Base-by-base conservation (phyloP, 176 grass and related monocot genomes). In the Ensete glaucum region DNA sequence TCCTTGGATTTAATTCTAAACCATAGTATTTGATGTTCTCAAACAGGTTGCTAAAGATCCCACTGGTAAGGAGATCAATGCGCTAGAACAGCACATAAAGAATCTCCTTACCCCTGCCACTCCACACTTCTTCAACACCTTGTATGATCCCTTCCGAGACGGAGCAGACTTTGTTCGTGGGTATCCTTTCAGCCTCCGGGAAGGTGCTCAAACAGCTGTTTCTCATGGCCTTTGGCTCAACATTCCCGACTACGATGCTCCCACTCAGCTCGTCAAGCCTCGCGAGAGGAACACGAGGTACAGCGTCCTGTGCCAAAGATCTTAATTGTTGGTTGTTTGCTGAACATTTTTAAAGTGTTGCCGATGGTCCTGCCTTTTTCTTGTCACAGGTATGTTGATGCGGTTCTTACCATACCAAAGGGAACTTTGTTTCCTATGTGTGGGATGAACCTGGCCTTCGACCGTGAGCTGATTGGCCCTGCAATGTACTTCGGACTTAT, bases 141-240 rank as follows among this genome's bases (percentile, higher is more conserved):
- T 87, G 69, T 87, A 87, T 12, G 85, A 87, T 78, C 85, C 85
- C n/a, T 87, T 80, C 72, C 76, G 85, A 1, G 80, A 83, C 43
- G 85, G 85, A 54, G 80, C 80, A 8, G 85, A 87, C 63, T 87
- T 87, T 55, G 85, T 87, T 23, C 85, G 85, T 52, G 85, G 85
- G 17, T 87, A 87, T 68, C 85, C 85, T 48, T 87, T 87, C 71
- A 87, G 85, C 62, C 85, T 87, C 22, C 75, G 85, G 16, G 85
- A 87, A 62, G 85, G 85, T 64, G 85, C 25, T 52, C 10, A 64
- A 21, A 87, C 85, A 11, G 85, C 85, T 69, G 76, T 87, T 76
- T 87, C 85, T 48, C 85, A 87, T 64, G 85, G 85, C 16, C 85
- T 87, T 9, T 87, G 85, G 85, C 75, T 87, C 63, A 82, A 88